These are phyloP conservation scores for Zea luxurians DNA, from an alignment of 176 grass and related monocot genomes.

Conservation along the genomic window DNA sequence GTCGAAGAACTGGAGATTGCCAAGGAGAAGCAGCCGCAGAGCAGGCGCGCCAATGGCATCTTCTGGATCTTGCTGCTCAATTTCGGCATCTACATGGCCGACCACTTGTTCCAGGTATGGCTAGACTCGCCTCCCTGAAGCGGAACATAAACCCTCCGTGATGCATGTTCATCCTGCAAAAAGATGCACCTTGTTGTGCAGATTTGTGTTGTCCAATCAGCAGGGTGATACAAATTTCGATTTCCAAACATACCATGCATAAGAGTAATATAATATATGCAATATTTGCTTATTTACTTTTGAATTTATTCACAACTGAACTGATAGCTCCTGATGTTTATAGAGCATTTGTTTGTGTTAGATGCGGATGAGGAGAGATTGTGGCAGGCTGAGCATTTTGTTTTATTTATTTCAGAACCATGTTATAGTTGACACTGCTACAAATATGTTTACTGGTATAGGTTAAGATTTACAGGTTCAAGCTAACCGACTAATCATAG, in stretches of 20 bases:
- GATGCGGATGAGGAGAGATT: background rate
- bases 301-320: background rate
- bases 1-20: constrained; percentile 80
- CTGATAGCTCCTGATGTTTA: background rate
- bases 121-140: background rate
- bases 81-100: constrained; percentile 80
- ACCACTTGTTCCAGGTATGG: constrained; percentile 84
- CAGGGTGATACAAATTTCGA: background rate
- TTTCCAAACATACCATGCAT: background rate
- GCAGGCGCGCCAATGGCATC: constrained; percentile 61
- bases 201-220: background rate
- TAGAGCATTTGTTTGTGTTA: constrained; percentile 1
- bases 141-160: background rate
- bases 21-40: constrained; percentile 54
- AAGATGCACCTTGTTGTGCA: background rate
- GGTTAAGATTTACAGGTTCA: background rate
- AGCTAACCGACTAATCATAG: background rate
- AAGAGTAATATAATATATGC: background rate
- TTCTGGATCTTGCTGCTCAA: constrained; percentile 99
- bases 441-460: constrained; percentile 1
- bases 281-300: background rate
- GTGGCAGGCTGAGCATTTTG: background rate
- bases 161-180: background rate
- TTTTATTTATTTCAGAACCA: background rate
- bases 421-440: background rate